Evolutionary conservation across 1,139 yeast genomes (phyloP), one percentile per base, ranked within the genome.

Genomic region (Torulaspora globosa): DNA sequence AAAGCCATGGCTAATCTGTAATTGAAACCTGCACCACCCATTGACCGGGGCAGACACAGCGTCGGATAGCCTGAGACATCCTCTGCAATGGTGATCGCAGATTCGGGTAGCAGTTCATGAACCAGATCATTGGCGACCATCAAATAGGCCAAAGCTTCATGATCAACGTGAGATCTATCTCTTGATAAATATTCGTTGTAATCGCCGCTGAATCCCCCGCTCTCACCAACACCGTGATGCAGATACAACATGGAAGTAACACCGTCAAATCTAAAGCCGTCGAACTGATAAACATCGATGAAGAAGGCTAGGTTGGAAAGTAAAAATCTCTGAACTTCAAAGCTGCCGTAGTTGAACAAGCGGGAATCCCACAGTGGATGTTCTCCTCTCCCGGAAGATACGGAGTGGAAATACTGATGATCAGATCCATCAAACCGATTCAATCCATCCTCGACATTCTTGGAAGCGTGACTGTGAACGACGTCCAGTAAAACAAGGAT

Each of bases 1-100:
- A 92, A 75, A 1, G 97, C 97, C 98, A 92, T 92, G 2, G 96
- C 94, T 48, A 92, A 73, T 55, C 97, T 75, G 66, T 90, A 92
- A 63, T 90, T 94, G 61, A 90, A 92, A 0, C 97, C 98, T 54
- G 86, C 81, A 44, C 98, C 98, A 43, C 97, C 97, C 29, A 71
- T 65, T 0, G 59, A 49, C 38, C 87, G 74, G 7, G 94, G 82
- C 41, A 87, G 68, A 68, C 97, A 90, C 44, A 92, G 71, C 0
- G 97, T 88, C 29, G 98, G 98, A 86, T 92, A 92, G 12, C 98
- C 98, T 43, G 94, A 83, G 41, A 92, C 98, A 66, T 92, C 98
- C 67, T 92, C 98, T 2, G 97, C 97, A 57, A 92, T 86, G 1
- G 96, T 80, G 12, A 85, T 77, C 55, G 85, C 80, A 33, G 79